Evolutionary conservation across 2,329 filamentous ascomycete genomes (phyloP), one percentile per base, ranked within the genome.

Genomic region (Fusarium piperis): DNA sequence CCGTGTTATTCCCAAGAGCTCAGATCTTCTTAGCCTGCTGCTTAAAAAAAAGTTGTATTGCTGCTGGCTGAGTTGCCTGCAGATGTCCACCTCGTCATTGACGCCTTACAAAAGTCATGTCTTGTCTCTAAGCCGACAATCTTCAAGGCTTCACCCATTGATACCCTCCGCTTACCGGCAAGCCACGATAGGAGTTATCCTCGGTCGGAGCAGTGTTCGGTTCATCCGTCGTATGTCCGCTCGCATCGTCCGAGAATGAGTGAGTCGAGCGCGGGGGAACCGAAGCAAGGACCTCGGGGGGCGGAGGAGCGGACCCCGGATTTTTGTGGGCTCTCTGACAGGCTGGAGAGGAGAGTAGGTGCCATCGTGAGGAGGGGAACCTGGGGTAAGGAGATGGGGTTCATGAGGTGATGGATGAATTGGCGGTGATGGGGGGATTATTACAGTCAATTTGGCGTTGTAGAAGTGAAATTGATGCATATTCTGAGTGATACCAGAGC

Each of bases 321-420:
- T 71, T 73, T 8, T 63, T 58, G 2, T 57, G 55, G 52, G 57
- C 65, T 65, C 20, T 39, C 32, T 41, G 48, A 67, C 51, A 44
- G 63, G 65, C 51, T 63, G 52, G 28, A 55, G 32, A 23, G 60
- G n/a, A n/a, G n/a, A n/a, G n/a, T n/a, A n/a, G 60, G 59, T 35
- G 44, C 35, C 39, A 30, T 59, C 20, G 2, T 56, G 26, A 52
- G 58, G 41, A 62, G 57, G 62, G 64, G 67, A 76, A 74, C 44
- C 74, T 76, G 74, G 74, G 74, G 74, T 76, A 76, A 32, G 51
- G 64, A 62, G 33, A 69, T 66, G 59, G 63, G 32, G 56, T 38
- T 15, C 10, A 33, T 6, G 48, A 26, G 58, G 41, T 46, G 23
- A 46, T 46, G 41, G 23, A 11, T 28, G 41, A 46, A 46, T n/a